phyloP scores from a whole-genome alignment of 2,329 filamentous ascomycete species.

The Aureobasidium zeae region DNA sequence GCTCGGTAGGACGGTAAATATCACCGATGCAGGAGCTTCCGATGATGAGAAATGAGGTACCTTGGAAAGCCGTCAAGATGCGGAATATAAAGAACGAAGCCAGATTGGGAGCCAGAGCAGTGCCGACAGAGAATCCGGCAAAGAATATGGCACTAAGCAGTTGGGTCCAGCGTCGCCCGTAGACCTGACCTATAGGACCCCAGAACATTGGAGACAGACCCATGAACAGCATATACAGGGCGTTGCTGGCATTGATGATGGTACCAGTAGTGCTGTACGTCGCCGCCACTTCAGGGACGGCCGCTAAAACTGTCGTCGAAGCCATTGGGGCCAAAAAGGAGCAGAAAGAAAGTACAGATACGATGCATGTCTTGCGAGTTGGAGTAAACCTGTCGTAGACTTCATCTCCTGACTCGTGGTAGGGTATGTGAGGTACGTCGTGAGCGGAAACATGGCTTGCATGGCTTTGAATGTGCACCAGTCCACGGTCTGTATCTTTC shows the following conservation, averaged over 20 bases:
- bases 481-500: conserved; percentile 1
- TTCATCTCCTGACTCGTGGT: conserved; percentile 40
- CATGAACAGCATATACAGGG: conserved; percentile 67
- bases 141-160: conserved; percentile 55
- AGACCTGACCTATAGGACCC: conserved; percentile 54
- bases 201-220: conserved; percentile 60
- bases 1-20: conserved; percentile 48
- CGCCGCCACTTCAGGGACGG: conserved; percentile 61
- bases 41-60: conserved; percentile 64
- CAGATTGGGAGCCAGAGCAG: conserved; percentile 62
- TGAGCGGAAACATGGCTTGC: conserved; percentile 20
- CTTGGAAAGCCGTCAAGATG: conserved; percentile 64
- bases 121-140: conserved; percentile 60
- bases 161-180: conserved; percentile 41
- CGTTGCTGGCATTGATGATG: conserved; percentile 66
- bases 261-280: conserved; percentile 57
- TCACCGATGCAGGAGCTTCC: conserved; percentile 60
- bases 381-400: conserved; percentile 56
- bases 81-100: conserved; percentile 65
- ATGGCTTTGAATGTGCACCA: conserved; percentile 19
- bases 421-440: conserved; percentile 22
- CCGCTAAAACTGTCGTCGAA: conserved; percentile 63
- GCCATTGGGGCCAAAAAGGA: conserved; percentile 67
- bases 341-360: conserved; percentile 61
- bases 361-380: conserved; percentile 56